phyloP scores from a whole-genome alignment of 495 filamentous ascomycete species.

The Talaromyces trachyspermus region DNA sequence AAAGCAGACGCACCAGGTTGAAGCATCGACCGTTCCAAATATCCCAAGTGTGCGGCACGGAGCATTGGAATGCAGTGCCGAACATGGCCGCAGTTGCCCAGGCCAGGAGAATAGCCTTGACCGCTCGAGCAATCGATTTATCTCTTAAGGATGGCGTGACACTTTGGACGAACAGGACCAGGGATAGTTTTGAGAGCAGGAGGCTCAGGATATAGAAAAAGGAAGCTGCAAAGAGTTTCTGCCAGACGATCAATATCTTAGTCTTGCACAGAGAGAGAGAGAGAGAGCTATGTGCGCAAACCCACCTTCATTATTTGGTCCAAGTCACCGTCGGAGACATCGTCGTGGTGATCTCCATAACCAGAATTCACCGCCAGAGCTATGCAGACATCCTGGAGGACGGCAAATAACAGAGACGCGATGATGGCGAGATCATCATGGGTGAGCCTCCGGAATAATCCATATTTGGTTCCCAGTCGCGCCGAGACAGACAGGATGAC shows the following conservation, averaged over 20 bases:
- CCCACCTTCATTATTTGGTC: conserved; percentile 23
- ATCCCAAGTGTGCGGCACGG: conserved; percentile 18
- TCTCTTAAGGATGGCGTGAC: conserved; percentile 16
- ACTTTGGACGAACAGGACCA: conserved; percentile 19
- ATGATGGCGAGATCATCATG: conserved; percentile 12
- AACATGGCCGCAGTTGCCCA: conserved; percentile 18
- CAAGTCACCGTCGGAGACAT: conserved; percentile 11
- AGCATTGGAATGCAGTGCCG: conserved; percentile 21
- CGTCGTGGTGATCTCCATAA: conserved; percentile 19
- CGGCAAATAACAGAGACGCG: conserved; percentile 11
- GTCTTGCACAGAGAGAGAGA: background rate
- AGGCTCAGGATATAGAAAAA: conserved; percentile 21
- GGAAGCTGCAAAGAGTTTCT: conserved; percentile 18
- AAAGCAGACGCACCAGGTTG: conserved; percentile 13
- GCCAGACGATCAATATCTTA: background rate
- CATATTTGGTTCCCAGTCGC: conserved; percentile 21
- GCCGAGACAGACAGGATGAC: conserved; percentile 16
- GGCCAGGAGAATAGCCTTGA: conserved; percentile 9
- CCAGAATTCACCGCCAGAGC: conserved; percentile 22
- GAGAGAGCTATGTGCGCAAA: background rate
- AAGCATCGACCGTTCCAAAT: conserved; percentile 18
- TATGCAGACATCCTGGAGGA: conserved; percentile 16
- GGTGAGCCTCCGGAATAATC: conserved; percentile 15
- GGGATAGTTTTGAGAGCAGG: conserved; percentile 20
- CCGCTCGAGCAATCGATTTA: conserved; percentile 11